A percentile compares a stretch with the other conserved stretches of the same genome.
Evolutionary conservation across 139 green algal species (phyloP).

Genomic region (Picochlorum sp.): DNA sequence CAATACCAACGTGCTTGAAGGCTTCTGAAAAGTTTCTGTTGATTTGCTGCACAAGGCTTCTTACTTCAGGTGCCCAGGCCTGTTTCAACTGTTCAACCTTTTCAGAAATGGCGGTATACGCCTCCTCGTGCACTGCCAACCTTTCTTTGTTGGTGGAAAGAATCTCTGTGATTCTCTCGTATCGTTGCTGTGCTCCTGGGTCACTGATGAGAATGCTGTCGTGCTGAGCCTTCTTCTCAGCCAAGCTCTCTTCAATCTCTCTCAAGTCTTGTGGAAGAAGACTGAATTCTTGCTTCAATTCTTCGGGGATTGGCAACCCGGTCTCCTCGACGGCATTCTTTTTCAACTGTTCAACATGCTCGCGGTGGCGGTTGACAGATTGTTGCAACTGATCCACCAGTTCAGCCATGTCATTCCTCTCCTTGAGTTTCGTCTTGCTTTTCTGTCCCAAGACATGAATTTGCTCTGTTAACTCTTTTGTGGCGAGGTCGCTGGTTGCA

Average conservation of each 20-base stretch:
- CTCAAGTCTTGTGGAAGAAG: background rate
- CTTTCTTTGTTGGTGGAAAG: background rate
- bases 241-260: background rate
- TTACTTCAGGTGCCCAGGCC: slow-evolving; percentile 74
- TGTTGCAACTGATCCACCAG: background rate
- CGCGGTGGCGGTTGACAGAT: slow-evolving; percentile 5
- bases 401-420: slow-evolving; percentile 8
- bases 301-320: background rate
- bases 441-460: slow-evolving; percentile 2
- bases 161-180: slow-evolving; percentile 14
- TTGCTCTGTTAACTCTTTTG: slow-evolving; percentile 9
- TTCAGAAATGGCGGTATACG: slow-evolving; percentile 1
- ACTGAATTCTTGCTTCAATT: slow-evolving; percentile 1
- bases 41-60: slow-evolving; percentile 57
- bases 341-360: slow-evolving; percentile 9
- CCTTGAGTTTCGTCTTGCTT: background rate
- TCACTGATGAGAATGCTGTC: slow-evolving; percentile 64
- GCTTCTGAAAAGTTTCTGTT: slow-evolving; percentile 64
- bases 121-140: slow-evolving; percentile 14
- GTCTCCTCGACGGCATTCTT: slow-evolving; percentile 7
- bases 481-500: slow-evolving; percentile 3
- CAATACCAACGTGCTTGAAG: slow-evolving; percentile 67
- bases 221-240: slow-evolving; percentile 23
- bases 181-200: slow-evolving; percentile 53
- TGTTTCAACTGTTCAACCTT: slow-evolving; percentile 35